Evolutionary conservation across 2,329 filamentous ascomycete genomes (phyloP), one percentile per base, ranked within the genome.

Genomic region (Plenodomus biglobosus): DNA sequence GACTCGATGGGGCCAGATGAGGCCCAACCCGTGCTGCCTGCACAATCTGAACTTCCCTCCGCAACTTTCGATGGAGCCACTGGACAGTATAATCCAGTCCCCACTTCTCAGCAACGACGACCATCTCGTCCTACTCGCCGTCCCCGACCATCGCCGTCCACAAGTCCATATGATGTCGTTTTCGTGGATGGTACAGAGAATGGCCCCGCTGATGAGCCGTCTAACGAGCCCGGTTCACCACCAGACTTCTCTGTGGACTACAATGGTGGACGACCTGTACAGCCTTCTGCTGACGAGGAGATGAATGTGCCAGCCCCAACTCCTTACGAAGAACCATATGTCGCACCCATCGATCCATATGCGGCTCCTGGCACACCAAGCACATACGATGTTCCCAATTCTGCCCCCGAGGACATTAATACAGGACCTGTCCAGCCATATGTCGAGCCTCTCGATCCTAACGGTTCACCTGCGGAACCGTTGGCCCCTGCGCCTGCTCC

Each of bases 121-220:
- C 27, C 3, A 3, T 11, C 27, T 15, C 27, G 27, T 15, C 27
- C 27, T 32, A 32, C 27, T 11, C 27, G 27, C 13, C 27, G 27
- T 15, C 27, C 27, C 6, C 27, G 3, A 24, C 18, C 40, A 2
- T n/a, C 27, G n/a, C 16, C 19, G 17, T 13, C 17, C 6, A 3
- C 27, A 15, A 32, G 11, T 8, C 41, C 50, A 3, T 60, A 56
- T 35, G 40, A 47, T 16, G 47, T 53, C 3, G 55, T 58, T n/a
- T 60, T 41, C 41, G 54, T 59, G 3, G 56, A 57, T 8, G 56
- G 56, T 20, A 55, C 46, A 3, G 5, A 48, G 1, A 35, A 54
- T 3, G 56, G 56, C 2, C 47, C 53, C 2, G 42, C 21, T 4
- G 35, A 41, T 15, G 44, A 51, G 8, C 24, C 43, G 17, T 21